A percentile compares a stretch with the other conserved stretches of the same genome.
Evolutionary conservation across 2,329 filamentous ascomycete genomes (phyloP).

Genomic region (Bisporella sp.): DNA sequence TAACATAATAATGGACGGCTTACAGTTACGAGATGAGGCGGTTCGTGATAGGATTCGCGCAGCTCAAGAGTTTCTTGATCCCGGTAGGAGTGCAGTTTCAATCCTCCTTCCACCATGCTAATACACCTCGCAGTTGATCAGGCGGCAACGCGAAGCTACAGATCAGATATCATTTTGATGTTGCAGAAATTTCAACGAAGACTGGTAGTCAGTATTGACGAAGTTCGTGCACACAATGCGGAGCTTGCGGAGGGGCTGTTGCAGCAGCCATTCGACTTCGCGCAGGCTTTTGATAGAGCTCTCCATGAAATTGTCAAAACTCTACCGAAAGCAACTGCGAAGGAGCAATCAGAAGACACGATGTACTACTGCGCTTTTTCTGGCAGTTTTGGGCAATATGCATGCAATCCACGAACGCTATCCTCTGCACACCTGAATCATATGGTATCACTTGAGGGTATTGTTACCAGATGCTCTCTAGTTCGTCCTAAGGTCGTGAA

Average conservation of each 20-base stretch:
- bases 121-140: conserved; percentile 20
- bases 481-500: conserved; percentile 97
- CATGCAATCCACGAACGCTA: conserved; percentile 90
- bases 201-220: conserved; percentile 73
- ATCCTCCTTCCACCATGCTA: conserved; percentile 15
- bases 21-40: conserved; percentile 77
- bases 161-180: conserved; percentile 80
- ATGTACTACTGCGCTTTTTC: conserved; percentile 97
- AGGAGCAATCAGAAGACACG: conserved; percentile 70
- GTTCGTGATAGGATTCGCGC: conserved; percentile 76
- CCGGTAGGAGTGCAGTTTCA: conserved; percentile 52
- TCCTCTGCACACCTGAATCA: conserved; percentile 86
- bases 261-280: conserved; percentile 80
- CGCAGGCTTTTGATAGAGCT: conserved; percentile 80
- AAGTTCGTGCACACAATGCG: conserved; percentile 79
- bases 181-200: conserved; percentile 60
- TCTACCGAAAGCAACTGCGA: conserved; percentile 65
- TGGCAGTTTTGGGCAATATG: conserved; percentile 89
- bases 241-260: conserved; percentile 76
- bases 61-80: conserved; percentile 90
- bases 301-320: conserved; percentile 83
- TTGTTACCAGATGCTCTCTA: conserved; percentile 91
- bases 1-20: conserved; percentile 49
- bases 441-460: conserved; percentile 96
- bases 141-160: conserved; percentile 55